A percentile compares a stretch with the other conserved stretches of the same genome.
Conservation (phyloP, 768 basidiomycete genomes). For the Pleurotus giganteus region DNA sequence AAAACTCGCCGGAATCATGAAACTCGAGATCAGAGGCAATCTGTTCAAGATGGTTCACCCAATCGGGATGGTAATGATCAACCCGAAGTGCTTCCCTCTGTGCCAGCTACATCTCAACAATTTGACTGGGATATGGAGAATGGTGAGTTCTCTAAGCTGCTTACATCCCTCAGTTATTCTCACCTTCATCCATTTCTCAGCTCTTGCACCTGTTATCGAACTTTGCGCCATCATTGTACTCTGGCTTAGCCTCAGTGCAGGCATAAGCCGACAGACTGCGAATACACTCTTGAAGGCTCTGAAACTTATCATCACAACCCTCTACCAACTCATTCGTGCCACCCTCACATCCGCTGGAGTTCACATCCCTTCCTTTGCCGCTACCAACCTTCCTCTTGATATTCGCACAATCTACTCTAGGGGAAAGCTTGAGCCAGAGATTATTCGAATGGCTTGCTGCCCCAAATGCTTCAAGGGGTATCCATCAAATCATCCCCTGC, state of each 20-base stretch:
- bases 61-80: too few relatives aligned
- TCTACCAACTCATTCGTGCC: conserved; percentile 12
- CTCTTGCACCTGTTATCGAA: not conserved
- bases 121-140: too few relatives aligned
- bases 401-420: conserved; percentile 19
- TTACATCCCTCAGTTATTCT: too few relatives aligned
- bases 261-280: conserved; percentile 18
- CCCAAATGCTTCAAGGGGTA: conserved; percentile 22
- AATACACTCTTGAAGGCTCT: conserved; percentile 19
- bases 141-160: too few relatives aligned
- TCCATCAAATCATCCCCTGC: conserved; percentile 11
- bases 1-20: too few relatives aligned
- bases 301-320: conserved; percentile 16
- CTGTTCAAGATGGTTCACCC: too few relatives aligned
- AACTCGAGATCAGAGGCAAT: too few relatives aligned
- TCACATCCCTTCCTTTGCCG: not conserved
- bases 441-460: conserved; percentile 23
- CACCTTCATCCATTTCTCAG: not conserved
- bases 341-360: conserved; percentile 12
- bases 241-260: conserved; percentile 21
- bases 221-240: conserved; percentile 12
- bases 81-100: too few relatives aligned
- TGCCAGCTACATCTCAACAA: too few relatives aligned
- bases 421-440: conserved; percentile 18
- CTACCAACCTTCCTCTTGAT: conserved; percentile 20